Evolutionary conservation across 345 rosid species (phyloP).

Genomic region (Melaleuca quinquenervia): DNA sequence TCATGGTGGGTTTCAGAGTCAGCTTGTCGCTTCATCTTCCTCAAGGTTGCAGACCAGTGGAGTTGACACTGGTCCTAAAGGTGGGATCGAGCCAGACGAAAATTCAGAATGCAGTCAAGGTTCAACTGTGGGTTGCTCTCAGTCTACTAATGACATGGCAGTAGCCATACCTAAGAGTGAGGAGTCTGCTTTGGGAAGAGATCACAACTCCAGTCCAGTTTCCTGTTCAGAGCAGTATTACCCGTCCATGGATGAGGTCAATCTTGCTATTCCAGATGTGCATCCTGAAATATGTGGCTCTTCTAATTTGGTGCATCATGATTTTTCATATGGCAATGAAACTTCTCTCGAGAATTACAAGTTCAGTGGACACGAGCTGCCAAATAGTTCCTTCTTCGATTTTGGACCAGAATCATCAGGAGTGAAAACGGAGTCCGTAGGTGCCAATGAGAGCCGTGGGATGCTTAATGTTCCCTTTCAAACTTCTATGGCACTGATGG

Average conservation of each 20-base stretch:
- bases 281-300: conserved; percentile 47
- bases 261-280: conserved; percentile 41
- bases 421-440: conserved; percentile 26
- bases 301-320: conserved; percentile 31
- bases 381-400: conserved; percentile 37
- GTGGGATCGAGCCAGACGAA: conserved; percentile 53
- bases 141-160: conserved; percentile 37
- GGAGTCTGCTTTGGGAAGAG: conserved; percentile 31
- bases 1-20: conserved; percentile 42
- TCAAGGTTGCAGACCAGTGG: conserved; percentile 54
- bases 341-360: conserved; percentile 33
- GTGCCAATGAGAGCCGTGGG: conserved; percentile 31
- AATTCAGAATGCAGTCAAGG: conserved; percentile 94
- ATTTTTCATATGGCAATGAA: conserved; percentile 22
- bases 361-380: conserved; percentile 29
- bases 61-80: conserved; percentile 49
- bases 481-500: conserved; percentile 25
- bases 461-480: conserved; percentile 27
- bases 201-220: conserved; percentile 44
- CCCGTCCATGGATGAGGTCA: conserved; percentile 30
- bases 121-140: conserved; percentile 47
- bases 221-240: conserved; percentile 51
- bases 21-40: conserved; percentile 43
- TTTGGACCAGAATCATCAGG: conserved; percentile 33
- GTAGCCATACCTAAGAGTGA: conserved; percentile 11